Evolutionary conservation across 495 filamentous ascomycete species (phyloP).

Genomic region (Pyrenula massariospora): DNA sequence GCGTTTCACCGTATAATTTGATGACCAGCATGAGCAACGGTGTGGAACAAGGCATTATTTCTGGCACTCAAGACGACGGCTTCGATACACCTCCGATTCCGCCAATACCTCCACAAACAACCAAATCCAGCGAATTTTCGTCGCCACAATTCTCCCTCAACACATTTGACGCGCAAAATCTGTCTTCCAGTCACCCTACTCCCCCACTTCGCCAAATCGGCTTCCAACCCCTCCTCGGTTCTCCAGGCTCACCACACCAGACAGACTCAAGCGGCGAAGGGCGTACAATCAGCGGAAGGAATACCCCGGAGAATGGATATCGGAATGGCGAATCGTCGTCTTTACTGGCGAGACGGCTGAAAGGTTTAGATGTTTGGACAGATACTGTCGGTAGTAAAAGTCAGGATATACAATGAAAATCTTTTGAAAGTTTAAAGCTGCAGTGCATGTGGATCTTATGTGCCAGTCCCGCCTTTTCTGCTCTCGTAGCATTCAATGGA

Average conservation of each 20-base stretch:
- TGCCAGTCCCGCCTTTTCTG: too few species aligned
- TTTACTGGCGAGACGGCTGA: constrained; percentile 41
- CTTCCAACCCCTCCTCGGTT: neutral
- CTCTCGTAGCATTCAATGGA: too few species aligned
- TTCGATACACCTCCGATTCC: neutral
- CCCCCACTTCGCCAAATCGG: neutral
- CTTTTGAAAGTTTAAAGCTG: too few species aligned
- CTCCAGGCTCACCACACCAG: neutral
- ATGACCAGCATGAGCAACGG: neutral
- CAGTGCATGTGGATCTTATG: too few species aligned
- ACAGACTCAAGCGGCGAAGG: neutral
- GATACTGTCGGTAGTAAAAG: neutral
- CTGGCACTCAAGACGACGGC: neutral
- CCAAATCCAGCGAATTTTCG: neutral
- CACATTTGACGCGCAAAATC: neutral
- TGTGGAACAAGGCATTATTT: neutral
- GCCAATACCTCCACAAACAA: neutral
- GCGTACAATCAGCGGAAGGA: constrained; percentile 13
- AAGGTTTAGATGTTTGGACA: constrained; percentile 32
- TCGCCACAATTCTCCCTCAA: neutral
- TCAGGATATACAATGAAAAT: neutral
- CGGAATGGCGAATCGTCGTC: neutral
- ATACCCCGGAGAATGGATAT: constrained; percentile 36
- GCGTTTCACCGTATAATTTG: constrained; percentile 13
- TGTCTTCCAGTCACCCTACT: neutral